phyloP scores from a whole-genome alignment of 2,329 filamentous ascomycete species.

The Dryadomyces quercivorus region DNA sequence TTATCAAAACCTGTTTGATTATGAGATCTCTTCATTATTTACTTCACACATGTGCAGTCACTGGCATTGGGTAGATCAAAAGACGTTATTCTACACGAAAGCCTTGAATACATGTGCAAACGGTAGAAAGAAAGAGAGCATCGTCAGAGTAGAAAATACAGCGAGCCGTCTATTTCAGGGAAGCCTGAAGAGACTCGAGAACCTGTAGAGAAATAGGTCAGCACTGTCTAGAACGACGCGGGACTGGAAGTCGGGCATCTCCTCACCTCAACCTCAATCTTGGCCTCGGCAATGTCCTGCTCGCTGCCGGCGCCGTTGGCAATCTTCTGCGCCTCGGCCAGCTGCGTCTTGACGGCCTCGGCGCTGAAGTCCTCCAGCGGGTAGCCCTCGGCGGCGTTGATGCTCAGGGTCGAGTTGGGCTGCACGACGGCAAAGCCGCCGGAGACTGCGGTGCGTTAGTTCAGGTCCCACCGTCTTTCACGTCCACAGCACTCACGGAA shows the following conservation, averaged over 20 bases:
- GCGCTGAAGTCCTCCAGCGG: constrained; percentile 91
- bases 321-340: constrained; percentile 92
- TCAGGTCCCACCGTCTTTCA: not conserved
- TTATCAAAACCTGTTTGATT: too few relatives aligned
- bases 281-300: constrained; percentile 95
- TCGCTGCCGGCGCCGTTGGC: constrained; percentile 82
- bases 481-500: constrained; percentile 60
- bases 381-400: constrained; percentile 96
- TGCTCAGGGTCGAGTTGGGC: constrained; percentile 87
- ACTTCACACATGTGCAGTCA: too few relatives aligned
- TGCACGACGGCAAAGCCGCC: constrained; percentile 96
- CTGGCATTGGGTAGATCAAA: too few relatives aligned
- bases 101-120: constrained; percentile 1
- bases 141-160: not conserved
- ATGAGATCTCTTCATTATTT: too few relatives aligned
- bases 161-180: constrained; percentile 52
- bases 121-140: too few relatives aligned
- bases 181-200: constrained; percentile 70
- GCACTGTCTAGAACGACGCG: too few relatives aligned
- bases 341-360: constrained; percentile 79
- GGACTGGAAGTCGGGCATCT: too few relatives aligned
- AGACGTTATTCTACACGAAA: constrained; percentile 26
- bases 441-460: constrained; percentile 49
- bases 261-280: constrained; percentile 97
- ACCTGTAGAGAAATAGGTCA: constrained; percentile 40